phyloP scores from a whole-genome alignment of 306 rosid species.

The Lupinus albus region DNA sequence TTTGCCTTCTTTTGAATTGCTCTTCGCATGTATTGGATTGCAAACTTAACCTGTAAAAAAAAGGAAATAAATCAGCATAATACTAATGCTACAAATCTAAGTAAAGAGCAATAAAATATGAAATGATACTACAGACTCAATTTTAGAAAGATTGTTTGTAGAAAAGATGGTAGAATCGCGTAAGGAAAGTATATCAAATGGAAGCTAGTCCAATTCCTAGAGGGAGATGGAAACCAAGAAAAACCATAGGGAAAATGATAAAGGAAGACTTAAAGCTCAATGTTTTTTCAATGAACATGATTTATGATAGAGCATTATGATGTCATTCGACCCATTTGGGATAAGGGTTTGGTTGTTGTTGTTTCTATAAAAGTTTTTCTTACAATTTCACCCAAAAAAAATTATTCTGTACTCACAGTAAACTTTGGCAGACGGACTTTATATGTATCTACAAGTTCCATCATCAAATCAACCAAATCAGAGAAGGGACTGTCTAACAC shows the following conservation, averaged over 20 bases:
- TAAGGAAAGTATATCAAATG: too few species aligned
- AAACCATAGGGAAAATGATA: too few species aligned
- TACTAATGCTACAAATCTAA: background rate
- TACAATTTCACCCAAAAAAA: constrained; percentile 8
- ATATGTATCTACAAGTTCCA: constrained; percentile 97
- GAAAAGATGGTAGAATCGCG: too few species aligned
- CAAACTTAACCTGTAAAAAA: constrained; percentile 80
- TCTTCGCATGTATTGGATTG: constrained; percentile 94
- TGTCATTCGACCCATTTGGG: too few species aligned
- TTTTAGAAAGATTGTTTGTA: constrained; percentile 3
- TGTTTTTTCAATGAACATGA: too few species aligned
- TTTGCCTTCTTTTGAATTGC: constrained; percentile 96
- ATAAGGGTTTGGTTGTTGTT: too few species aligned
- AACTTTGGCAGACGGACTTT: constrained; percentile 91
- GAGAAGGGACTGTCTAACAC: constrained; percentile 98
- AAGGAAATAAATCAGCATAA: constrained; percentile 28
- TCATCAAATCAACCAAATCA: constrained; percentile 96
- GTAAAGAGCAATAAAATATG: constrained; percentile 21
- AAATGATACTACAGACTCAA: constrained; percentile 17
- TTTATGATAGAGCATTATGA: too few species aligned
- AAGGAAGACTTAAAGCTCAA: too few species aligned
- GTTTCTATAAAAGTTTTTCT: constrained; percentile 18
- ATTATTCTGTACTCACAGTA: constrained; percentile 70
- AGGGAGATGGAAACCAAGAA: too few species aligned
- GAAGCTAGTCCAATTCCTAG: too few species aligned